A percentile compares a stretch with the other conserved stretches of the same genome.
phyloP scores from a whole-genome alignment of 73 alveolate species.

The Tetrahymena malaccensis region DNA sequence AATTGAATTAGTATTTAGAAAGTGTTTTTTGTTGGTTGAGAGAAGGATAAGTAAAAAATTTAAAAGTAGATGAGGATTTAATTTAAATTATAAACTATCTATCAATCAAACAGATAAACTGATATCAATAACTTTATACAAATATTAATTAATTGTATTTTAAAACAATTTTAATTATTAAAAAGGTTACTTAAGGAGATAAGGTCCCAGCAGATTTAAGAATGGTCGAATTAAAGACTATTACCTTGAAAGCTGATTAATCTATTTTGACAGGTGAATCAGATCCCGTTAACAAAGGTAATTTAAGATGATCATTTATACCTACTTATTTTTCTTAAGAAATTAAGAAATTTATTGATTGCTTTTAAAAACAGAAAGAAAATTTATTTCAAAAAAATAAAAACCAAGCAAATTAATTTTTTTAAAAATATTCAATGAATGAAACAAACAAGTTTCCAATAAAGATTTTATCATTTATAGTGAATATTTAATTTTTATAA shows the following conservation, averaged over 20 bases:
- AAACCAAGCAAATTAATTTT: no score
- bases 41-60: neutral
- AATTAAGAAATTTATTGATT: no score
- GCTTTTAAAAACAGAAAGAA: neutral
- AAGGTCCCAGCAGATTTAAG: slow-evolving; percentile 93
- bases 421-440: no score
- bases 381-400: neutral
- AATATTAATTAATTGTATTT: no score
- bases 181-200: slow-evolving; percentile 64
- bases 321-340: no score
- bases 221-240: slow-evolving; percentile 33
- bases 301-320: neutral
- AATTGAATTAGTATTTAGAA: neutral
- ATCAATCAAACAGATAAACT: neutral
- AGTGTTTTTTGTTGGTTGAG: neutral
- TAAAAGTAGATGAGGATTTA: neutral
- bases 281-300: neutral
- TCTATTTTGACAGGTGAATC: neutral
- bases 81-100: no score
- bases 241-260: slow-evolving; percentile 35
- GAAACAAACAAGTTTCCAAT: neutral
- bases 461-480: no score
- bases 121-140: no score
- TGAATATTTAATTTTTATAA: neutral
- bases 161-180: neutral